Conservation (phyloP, 257 asterid genomes). For the Plantago elongata region DNA sequence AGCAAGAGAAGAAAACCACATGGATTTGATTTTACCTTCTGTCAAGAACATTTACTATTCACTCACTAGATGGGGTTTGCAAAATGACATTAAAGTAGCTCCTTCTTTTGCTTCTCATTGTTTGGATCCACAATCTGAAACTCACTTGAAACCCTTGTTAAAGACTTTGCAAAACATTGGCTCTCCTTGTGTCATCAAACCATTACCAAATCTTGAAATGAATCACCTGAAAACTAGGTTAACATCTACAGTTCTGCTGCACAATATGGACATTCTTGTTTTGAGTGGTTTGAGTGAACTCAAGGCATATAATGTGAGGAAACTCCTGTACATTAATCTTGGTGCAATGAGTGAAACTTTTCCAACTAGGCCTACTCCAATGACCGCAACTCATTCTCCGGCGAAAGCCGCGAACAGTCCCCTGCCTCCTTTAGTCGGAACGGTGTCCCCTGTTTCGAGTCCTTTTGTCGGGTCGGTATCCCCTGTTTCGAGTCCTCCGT, state of each 20-base stretch:
- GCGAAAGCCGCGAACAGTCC: constrained; percentile 45
- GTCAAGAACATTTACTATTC: constrained; percentile 63
- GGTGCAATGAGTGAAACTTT: constrained; percentile 26
- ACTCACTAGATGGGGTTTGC: constrained; percentile 93
- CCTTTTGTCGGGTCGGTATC: constrained; percentile 56
- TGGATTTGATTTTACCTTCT: constrained; percentile 46
- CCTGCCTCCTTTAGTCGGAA: constrained; percentile 73
- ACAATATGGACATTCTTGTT: constrained; percentile 24
- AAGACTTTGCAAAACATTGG: constrained; percentile 35
- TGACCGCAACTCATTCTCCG: constrained; percentile 39
- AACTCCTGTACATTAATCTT: constrained; percentile 41
- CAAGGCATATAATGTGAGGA: constrained; percentile 38
- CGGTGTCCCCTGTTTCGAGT: constrained; percentile 42
- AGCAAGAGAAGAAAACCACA: constrained; percentile 18
- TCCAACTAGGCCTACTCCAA: constrained; percentile 49
- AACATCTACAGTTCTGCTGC: constrained; percentile 34
- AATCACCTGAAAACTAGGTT: constrained; percentile 29
- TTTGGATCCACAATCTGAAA: constrained; percentile 28
- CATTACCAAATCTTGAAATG: constrained; percentile 23
- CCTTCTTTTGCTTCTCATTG: constrained; percentile 54
- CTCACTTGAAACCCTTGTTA: constrained; percentile 43
- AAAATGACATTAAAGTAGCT: constrained; percentile 51
- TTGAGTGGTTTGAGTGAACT: constrained; percentile 9
- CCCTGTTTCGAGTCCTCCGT: constrained; percentile 43
- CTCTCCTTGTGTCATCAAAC: constrained; percentile 44